phyloP scores from a whole-genome alignment of 2,329 filamentous ascomycete species.

The Grosmannia penicillata region DNA sequence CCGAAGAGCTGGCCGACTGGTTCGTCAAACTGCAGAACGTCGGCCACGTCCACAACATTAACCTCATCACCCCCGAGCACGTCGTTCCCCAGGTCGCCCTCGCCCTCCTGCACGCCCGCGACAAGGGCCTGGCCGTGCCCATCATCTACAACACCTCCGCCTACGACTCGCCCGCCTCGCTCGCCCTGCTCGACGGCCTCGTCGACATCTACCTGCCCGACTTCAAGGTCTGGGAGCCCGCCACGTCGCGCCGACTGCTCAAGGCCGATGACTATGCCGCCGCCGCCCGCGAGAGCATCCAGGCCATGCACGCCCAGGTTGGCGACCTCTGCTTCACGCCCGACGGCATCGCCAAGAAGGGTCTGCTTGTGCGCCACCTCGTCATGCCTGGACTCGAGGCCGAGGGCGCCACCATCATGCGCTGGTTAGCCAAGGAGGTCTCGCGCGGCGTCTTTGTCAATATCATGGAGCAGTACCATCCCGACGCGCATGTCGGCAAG shows the following conservation, averaged over 20 bases:
- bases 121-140: slow-evolving; percentile 54
- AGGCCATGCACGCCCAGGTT: slow-evolving; percentile 67
- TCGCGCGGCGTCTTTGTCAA: slow-evolving; percentile 66
- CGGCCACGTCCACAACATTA: slow-evolving; percentile 79
- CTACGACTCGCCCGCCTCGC: slow-evolving; percentile 60
- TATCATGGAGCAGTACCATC: slow-evolving; percentile 81
- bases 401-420: slow-evolving; percentile 61
- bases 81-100: slow-evolving; percentile 72
- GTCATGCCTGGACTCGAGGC: slow-evolving; percentile 72
- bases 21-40: slow-evolving; percentile 69
- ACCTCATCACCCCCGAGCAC: slow-evolving; percentile 75
- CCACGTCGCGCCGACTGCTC: slow-evolving; percentile 53
- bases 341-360: slow-evolving; percentile 68
- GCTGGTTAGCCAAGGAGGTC: slow-evolving; percentile 58
- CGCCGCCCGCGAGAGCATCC: slow-evolving; percentile 61
- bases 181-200: slow-evolving; percentile 60
- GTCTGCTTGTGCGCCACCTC: slow-evolving; percentile 61
- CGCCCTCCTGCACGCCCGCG: slow-evolving; percentile 57
- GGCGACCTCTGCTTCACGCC: slow-evolving; percentile 70
- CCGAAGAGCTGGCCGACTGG: slow-evolving; percentile 65
- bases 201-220: slow-evolving; percentile 82
- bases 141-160: slow-evolving; percentile 78
- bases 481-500: slow-evolving; percentile 70
- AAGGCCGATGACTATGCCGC: slow-evolving; percentile 66
- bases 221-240: slow-evolving; percentile 65